Base-by-base conservation (phyloP, 768 basidiomycete genomes). In the Grammothele lineata region DNA sequence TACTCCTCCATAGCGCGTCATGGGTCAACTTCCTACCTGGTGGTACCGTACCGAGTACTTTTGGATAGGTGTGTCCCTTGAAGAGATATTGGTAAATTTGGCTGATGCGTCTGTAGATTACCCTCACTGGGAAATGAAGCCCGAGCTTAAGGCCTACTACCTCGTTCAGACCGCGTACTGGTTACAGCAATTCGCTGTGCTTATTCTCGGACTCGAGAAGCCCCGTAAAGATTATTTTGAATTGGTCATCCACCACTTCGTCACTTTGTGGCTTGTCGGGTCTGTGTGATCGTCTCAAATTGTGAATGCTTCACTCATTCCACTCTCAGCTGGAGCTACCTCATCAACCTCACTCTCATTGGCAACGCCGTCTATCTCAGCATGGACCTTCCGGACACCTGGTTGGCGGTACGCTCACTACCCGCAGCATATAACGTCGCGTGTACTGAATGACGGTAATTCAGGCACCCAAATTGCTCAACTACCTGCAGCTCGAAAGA, bases 341-440 rank as follows among this genome's bases (percentile, higher is more conserved):
- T 83, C 25, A 51, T 83, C 54, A 93, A 91, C 66, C 35, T 92
- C 43, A 97, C 93, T 0, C 66, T 78, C 42, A 93, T 98, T 35
- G 96, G 96, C 9, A 87, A 89, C 54, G 86, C 92, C 5, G 79
- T 99, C 23, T 98, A 85, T 58, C 76, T 94, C 69, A 96, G 92
- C 63, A 98, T 98, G 96, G 96, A 99, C 69, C 74, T 94, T 17
- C 92, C 94, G 0, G 96, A 99, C 62, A 68, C 81, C 26, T 89
- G 87, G 66, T 73, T 99, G 11, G 92, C 90, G 11, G 86, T 92
- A 53, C 54, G 86, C 14, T 14, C 8, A 30, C 14, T 7, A 7
- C 8, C 27, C 27, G 27, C n/a, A n/a, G n/a, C n/a, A 30, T 14
- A 30, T 30, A 7, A 14, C 8, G 8, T 7, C 27, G 27, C 27